Base-by-base conservation (phyloP, 2,329 filamentous ascomycete genomes). In the Colletotrichum liriopes region DNA sequence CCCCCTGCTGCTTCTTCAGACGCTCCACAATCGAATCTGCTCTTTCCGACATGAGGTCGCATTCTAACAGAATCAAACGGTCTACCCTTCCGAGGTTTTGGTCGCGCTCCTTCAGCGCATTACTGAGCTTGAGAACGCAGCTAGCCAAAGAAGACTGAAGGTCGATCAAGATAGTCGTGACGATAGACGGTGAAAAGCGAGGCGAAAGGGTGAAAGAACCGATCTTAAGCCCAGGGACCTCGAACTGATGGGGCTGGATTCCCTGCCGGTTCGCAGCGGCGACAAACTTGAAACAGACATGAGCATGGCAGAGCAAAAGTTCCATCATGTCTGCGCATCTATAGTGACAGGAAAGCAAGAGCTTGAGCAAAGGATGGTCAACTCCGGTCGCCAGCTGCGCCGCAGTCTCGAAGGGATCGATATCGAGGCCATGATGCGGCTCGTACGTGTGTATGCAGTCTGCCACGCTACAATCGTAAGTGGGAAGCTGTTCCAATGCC, bases 141-240 rank as follows among this genome's bases (percentile, higher is more conserved):
- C 37, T 35, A 16, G 69, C 58, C 37, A 83, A 66, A 0, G 74
- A 73, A 16, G 74, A 64, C 37, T 82, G 77, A 32, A 82, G 74
- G 54, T 82, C 80, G 5, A 79, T 71, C 4, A 83, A 39, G 73
- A 82, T 76, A 2, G 79, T 74, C 3, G 79, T 74, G 55, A 82
- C 75, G 75, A 83, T 78, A 9, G 81, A 76, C 6, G 79, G 78
- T 4, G 82, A 81, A 5, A 80, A 78, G 0, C 73, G 71, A 14
- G 78, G 77, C 3, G 80, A 79, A 7, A 81, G 79, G 23, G 81
- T 75, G 56, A 83, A 83, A 2, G 81, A 80, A 1, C 84, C 84
- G 6, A 86, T 80, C 5, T 81, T 80, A 18, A 85, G 81, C 58
- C 84, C 80, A 0, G 84, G 83, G 4, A 85, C 78, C 23, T 80